Base-by-base conservation (phyloP, 306 rosid species). In the Calophaca sinica region DNA sequence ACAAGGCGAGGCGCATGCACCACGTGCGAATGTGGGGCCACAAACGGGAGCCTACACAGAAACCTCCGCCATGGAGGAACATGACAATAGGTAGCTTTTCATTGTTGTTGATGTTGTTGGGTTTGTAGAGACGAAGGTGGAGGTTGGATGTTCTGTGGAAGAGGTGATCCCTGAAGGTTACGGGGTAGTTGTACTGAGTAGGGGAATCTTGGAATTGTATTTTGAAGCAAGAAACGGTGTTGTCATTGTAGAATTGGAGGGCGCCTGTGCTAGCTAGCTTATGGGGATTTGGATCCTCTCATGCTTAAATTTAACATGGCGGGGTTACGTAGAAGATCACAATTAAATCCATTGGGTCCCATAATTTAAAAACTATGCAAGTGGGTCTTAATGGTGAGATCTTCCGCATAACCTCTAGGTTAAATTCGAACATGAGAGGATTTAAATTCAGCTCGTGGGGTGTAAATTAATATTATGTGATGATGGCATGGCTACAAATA, bases 1-100 rank as follows among this genome's bases (percentile, higher is more conserved):
- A 92, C 89, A 74, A 52, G 0, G 96, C 85, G 0, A 92, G 88
- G 35, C 90, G 87, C 62, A 68, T 42, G 62, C 97, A 89, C 74
- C 84, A 80, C 62, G 80, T 80, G 48, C 89, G 93, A 20, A 73
- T 31, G 73, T 85, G 85, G 32, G 96, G 93, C 97, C 97, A 92
- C 2, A 57, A 38, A 6, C 86, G 80, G 2, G 93, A 88, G 39
- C 93, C 96, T 9, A 92, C 82, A 26, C 97, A 92, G 62, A 92
- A 92, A 3, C 97, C 97, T 0, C 97, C 97, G 0, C 97, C 97
- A 9, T 85, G 96, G 13, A 92, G 57, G 78, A 83, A 92, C 13
- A 86, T 41, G 3, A 92, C 52, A 0, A 89, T 49, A 2, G 97
- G 96, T 3, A 86, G 54, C 44, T 74, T 79, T 0, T 66, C 9